Evolutionary conservation across 108 stramenopile genomes (phyloP), one percentile per base, ranked within the genome.

Genomic region (Seminavis robusta): DNA sequence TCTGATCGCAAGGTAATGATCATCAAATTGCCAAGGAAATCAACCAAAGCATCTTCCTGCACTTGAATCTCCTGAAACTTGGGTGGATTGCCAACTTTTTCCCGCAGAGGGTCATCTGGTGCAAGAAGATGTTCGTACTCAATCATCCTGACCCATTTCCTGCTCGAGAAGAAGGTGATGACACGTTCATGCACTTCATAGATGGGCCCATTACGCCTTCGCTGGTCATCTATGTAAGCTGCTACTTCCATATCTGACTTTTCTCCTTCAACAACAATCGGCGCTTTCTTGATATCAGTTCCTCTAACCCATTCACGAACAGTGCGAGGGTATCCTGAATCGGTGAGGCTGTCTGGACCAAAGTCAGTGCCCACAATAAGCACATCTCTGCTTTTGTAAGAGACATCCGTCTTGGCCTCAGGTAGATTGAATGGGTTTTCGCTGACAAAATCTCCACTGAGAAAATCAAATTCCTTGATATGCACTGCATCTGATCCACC

Each of bases 401-500:
- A 41, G 31, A 74, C 75, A 34, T 71, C 55, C 27, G 69, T 79
- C 59, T 97, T 97, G 11, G 88, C 94, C 51, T 90, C 94, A 1
- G 88, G 84, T 17, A 90, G 37, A 3, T 46, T 16, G 61, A 93
- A 88, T 32, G 77, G 77, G 10, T 44, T 40, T 1, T 80, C 78
- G 9, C 29, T 39, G 4, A 97, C 86, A 73, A 97, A 97, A 13
- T 69, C 58, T 32, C 73, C 56, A 4, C 79, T 74, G 25, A 67
- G 23, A 50, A 96, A 55, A 65, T 95, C 92, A 69, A 95, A 94
- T 53, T 97, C 96, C 37, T 93, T 89, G 29, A 86, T 32, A 56
- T 83, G 71, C 27, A 57, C 72, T 6, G 96, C 96, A 82, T 97
- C 96, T 47, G 88, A 76, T 34, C 96, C 96, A 53, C 94, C 94